phyloP scores from a whole-genome alignment of 768 basidiomycete species.

The Pulveroboletus sp. region DNA sequence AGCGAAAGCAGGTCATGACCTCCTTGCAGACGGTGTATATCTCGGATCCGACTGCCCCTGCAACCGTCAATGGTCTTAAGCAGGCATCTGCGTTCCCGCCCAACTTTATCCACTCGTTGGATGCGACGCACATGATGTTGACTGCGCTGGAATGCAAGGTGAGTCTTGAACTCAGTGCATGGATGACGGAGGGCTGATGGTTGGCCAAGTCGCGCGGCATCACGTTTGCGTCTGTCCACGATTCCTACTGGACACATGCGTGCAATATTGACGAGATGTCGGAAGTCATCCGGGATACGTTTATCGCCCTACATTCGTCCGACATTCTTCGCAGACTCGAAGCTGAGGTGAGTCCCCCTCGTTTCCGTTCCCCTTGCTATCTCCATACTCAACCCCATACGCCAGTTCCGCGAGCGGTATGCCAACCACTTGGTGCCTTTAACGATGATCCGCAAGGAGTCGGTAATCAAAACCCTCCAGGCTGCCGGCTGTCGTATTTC shows the following conservation, averaged over 20 bases:
- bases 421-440: conserved; percentile 68
- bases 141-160: conserved; percentile 89
- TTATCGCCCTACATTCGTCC: conserved; percentile 87
- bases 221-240: conserved; percentile 94
- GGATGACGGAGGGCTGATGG: conserved; percentile 4
- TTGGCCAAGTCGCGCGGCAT: conserved; percentile 58
- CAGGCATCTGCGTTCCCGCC: conserved; percentile 98
- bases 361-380: background rate
- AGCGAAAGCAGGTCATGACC: conserved; percentile 82
- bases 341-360: conserved; percentile 55
- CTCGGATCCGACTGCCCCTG: conserved; percentile 74
- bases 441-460: conserved; percentile 37
- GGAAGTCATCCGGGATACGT: conserved; percentile 84
- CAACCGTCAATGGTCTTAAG: conserved; percentile 80
- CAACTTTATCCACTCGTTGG: conserved; percentile 96
- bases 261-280: conserved; percentile 86
- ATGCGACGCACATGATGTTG: conserved; percentile 98
- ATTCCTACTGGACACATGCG: conserved; percentile 99
- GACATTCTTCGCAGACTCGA: conserved; percentile 75
- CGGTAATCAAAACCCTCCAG: conserved; percentile 40
- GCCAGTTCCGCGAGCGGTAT: conserved; percentile 76
- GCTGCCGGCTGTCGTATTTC: conserved; percentile 45
- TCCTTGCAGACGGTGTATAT: conserved; percentile 86
- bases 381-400: background rate
- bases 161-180: conserved; percentile 23